Evolutionary conservation across 225 moss, liverwort and hornwort genomes (phyloP).

Genomic region (Ulota crispa): DNA sequence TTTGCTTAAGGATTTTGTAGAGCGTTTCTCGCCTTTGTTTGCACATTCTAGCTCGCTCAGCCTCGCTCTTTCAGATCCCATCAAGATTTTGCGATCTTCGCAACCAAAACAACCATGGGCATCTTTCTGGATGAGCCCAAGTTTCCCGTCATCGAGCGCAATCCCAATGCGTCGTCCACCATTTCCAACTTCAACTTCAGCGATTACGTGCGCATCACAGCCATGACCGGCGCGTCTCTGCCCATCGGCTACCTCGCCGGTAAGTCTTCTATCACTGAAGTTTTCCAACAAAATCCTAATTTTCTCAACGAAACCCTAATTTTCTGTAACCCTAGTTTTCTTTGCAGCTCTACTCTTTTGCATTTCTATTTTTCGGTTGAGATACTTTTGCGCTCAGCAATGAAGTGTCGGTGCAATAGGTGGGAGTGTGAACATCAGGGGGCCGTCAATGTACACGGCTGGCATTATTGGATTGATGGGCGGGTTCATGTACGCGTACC

Average conservation of each 20-base stretch:
- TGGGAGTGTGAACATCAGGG: slow-evolving; percentile 81
- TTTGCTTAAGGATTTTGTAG: neutral
- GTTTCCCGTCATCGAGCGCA: slow-evolving; percentile 87
- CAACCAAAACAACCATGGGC: slow-evolving; percentile 48
- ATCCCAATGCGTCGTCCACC: slow-evolving; percentile 76
- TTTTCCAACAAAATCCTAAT: slow-evolving; percentile 4
- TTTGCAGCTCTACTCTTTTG: too few relatives aligned
- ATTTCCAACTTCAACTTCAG: slow-evolving; percentile 76
- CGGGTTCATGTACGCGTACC: slow-evolving; percentile 96
- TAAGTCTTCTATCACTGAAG: neutral
- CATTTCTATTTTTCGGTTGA: neutral
- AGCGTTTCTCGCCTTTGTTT: too few relatives aligned
- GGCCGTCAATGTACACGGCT: slow-evolving; percentile 97
- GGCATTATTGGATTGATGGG: slow-evolving; percentile 97
- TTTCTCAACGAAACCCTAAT: slow-evolving; percentile 10
- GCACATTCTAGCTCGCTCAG: neutral
- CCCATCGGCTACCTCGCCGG: slow-evolving; percentile 94
- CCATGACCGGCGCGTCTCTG: slow-evolving; percentile 76
- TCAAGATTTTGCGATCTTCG: neutral
- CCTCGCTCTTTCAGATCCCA: too few relatives aligned
- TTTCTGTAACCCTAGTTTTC: neutral
- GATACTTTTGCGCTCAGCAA: neutral
- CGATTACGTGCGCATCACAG: slow-evolving; percentile 85
- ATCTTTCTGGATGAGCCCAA: slow-evolving; percentile 87
- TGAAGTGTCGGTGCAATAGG: slow-evolving; percentile 36